Evolutionary conservation across 164 flowering plant species (phyloP), one percentile per base, ranked within the genome.

Genomic region (Buxus sempervirens): DNA sequence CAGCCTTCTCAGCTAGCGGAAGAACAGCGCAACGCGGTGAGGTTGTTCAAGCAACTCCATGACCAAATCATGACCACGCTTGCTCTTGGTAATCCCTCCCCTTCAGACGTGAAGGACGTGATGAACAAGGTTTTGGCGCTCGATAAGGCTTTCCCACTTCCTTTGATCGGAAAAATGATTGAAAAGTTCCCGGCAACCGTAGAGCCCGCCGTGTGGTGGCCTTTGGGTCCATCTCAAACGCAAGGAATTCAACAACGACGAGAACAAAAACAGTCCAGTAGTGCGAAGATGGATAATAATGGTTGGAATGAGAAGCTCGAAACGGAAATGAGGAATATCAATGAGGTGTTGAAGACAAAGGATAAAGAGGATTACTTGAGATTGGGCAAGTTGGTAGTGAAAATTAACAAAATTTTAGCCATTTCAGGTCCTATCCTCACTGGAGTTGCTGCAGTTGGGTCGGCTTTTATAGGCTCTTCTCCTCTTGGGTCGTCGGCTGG

Each of bases 1-100:
- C 82, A 82, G 53, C 85, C 82, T 0, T 79, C 85, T 1, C 85
- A 82, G 32, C 78, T 82, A 0, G 79, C 64, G 0, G 85, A 82
- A 66, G 85, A 82, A 62, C 85, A 82, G 27, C 54, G 81, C 0
- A 79, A 77, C 12, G 82, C 81, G 0, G 41, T 72, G 0, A 79
- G 76, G 55, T 59, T 82, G 72, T 77, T 82, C 54, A 77, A 59
- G 58, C 67, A 70, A 24, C 76, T 77, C 19, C 68, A 63, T 10
- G 53, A 13, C 22, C 69, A 67, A 22, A 53, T 73, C 51, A 38
- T 64, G 49, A 67, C 62, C 5, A n/a, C 25, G 2, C 26, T 71
- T 16, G 64, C 69, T 14, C 38, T 63, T 27, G 32, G 58, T 0
- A 63, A 12, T 14, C 59, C 65, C 1, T 32, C 59, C 0, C 20